A percentile compares a stretch with the other conserved stretches of the same genome.
Conservation (phyloP, 805 yeast species). For the Ogataea pignaliae region DNA sequence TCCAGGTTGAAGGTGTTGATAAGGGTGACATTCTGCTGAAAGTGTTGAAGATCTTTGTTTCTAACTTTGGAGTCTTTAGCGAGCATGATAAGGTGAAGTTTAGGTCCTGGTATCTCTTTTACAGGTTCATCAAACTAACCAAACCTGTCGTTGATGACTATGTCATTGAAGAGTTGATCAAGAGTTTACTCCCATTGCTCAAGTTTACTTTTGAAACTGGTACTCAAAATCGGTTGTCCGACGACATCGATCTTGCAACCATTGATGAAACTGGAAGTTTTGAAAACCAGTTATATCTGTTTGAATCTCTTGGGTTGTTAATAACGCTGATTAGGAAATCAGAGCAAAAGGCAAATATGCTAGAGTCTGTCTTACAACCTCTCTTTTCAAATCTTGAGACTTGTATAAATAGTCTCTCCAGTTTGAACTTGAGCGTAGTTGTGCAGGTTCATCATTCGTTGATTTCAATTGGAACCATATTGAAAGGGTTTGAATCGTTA, state of each 20-base stretch:
- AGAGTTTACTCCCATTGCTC: slow-evolving; percentile 58
- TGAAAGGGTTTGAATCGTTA: slow-evolving; percentile 69
- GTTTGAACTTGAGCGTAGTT: slow-evolving; percentile 40
- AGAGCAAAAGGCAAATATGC: slow-evolving; percentile 38
- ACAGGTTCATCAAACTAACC: slow-evolving; percentile 73
- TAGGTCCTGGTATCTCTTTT: slow-evolving; percentile 88
- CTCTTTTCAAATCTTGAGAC: slow-evolving; percentile 66
- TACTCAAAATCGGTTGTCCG: slow-evolving; percentile 18
- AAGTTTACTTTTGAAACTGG: slow-evolving; percentile 53
- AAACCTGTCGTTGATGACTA: slow-evolving; percentile 55
- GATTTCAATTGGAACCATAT: slow-evolving; percentile 85
- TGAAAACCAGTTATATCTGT: slow-evolving; percentile 74
- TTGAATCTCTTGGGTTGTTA: slow-evolving; percentile 81
- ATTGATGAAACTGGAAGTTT: slow-evolving; percentile 60
- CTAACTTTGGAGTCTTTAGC: slow-evolving; percentile 79
- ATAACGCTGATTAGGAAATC: slow-evolving; percentile 50
- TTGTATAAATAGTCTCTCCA: slow-evolving; percentile 42
- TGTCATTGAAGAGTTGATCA: slow-evolving; percentile 52
- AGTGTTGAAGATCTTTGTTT: slow-evolving; percentile 72
- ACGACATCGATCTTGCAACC: slow-evolving; percentile 30
- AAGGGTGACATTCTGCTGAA: slow-evolving; percentile 52
- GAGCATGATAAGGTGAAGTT: slow-evolving; percentile 66
- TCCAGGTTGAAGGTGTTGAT: slow-evolving; percentile 35
- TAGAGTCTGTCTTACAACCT: slow-evolving; percentile 70
- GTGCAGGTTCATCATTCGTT: slow-evolving; percentile 82